A percentile compares a stretch with the other conserved stretches of the same genome.
phyloP scores from a whole-genome alignment of 345 rosid genomes.

The Moricandia moricandioides region DNA sequence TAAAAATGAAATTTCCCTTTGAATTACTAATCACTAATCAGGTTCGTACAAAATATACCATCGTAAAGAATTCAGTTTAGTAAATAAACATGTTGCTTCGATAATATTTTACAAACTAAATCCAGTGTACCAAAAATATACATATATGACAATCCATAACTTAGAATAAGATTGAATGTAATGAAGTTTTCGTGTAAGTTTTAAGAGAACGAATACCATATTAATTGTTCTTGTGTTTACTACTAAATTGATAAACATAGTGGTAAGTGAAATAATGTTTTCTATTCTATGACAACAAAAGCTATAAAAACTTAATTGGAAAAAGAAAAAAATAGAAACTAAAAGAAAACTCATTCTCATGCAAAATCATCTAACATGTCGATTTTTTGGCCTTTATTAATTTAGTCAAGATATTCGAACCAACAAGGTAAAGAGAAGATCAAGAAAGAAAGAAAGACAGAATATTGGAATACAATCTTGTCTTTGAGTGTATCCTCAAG shows the following conservation, averaged over 20 bases:
- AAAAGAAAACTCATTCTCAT: neutral
- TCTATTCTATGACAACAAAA: neutral
- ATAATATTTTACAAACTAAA: neutral
- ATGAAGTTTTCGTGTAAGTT: neutral
- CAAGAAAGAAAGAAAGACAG: neutral
- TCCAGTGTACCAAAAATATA: neutral
- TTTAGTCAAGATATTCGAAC: neutral
- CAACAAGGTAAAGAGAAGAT: conserved; percentile 26
- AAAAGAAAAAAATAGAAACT: neutral
- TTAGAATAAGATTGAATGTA: neutral
- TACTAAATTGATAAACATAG: neutral
- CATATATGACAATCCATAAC: neutral
- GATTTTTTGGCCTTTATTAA: neutral
- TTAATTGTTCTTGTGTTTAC: neutral
- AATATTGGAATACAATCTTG: conserved; percentile 28
- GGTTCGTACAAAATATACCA: too few species aligned
- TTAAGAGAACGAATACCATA: neutral
- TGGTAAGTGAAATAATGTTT: neutral
- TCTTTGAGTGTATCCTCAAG: conserved; percentile 22
- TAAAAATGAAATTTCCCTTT: too few species aligned
- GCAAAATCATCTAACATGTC: neutral
- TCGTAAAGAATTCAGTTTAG: too few species aligned
- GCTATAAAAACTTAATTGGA: neutral
- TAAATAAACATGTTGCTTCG: too few species aligned
- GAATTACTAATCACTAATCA: too few species aligned